Evolutionary conservation across 768 basidiomycete genomes (phyloP).

Genomic region (Roridomyces roridus): DNA sequence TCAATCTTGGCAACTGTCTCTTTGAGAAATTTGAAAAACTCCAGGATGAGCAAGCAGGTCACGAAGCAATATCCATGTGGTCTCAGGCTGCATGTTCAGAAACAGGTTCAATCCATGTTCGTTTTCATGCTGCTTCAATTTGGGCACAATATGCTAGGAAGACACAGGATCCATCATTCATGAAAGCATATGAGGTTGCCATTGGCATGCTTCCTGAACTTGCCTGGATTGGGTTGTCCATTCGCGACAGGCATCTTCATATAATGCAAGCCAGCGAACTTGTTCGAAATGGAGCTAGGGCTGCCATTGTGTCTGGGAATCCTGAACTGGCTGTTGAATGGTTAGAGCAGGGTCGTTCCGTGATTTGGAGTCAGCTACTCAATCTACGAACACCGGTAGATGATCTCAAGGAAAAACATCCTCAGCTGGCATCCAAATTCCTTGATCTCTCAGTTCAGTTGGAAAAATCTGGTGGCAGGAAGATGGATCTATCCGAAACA

Average conservation of each 20-base stretch:
- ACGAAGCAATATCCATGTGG: background rate
- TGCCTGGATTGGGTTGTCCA: slow-evolving; percentile 24
- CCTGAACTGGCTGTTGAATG: slow-evolving; percentile 29
- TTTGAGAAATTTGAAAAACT: background rate
- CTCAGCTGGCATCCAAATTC: slow-evolving; percentile 17
- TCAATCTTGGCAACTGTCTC: background rate
- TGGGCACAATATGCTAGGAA: background rate
- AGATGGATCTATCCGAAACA: too few relatives aligned
- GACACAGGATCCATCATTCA: background rate
- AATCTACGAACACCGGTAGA: slow-evolving; percentile 33
- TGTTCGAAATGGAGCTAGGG: slow-evolving; percentile 2
- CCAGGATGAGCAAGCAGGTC: too few relatives aligned
- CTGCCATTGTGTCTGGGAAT: slow-evolving; percentile 19
- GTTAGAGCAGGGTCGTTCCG: slow-evolving; percentile 33
- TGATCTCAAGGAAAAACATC: slow-evolving; percentile 15
- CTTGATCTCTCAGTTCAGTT: slow-evolving; percentile 4
- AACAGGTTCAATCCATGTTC: background rate
- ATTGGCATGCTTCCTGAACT: slow-evolving; percentile 23
- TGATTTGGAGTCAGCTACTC: slow-evolving; percentile 33
- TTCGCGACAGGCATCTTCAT: slow-evolving; percentile 11
- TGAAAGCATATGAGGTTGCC: slow-evolving; percentile 1
- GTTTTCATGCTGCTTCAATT: background rate
- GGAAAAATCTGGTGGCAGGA: too few relatives aligned
- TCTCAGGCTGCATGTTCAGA: background rate
- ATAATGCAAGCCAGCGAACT: slow-evolving; percentile 3